phyloP scores from a whole-genome alignment of 2,329 filamentous ascomycete species.

The Fusarium protoensiforme region DNA sequence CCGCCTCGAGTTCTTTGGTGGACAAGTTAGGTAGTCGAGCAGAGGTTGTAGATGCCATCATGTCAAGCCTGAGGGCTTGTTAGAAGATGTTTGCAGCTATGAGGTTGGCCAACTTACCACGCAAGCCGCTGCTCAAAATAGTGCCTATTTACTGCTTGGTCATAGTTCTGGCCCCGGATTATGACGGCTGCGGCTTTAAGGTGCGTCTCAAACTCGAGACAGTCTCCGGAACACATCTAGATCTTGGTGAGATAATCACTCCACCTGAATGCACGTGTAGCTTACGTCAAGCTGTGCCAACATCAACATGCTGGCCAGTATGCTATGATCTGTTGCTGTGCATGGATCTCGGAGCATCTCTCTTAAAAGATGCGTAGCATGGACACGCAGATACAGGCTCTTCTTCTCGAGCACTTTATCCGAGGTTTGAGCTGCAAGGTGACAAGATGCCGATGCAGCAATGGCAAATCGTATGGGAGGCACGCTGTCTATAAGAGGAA shows the following conservation, averaged over 20 bases:
- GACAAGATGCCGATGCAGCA: constrained; percentile 14
- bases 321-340: not conserved
- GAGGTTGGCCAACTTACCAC: not conserved
- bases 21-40: not conserved
- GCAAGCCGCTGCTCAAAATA: constrained; percentile 18
- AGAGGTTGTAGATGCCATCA: constrained; percentile 16
- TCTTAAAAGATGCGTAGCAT: not conserved
- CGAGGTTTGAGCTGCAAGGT: constrained; percentile 10
- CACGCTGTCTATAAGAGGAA: constrained; percentile 2
- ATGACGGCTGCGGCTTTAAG: constrained; percentile 2
- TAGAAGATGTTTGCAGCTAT: fast-evolving
- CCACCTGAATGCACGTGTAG: fast-evolving
- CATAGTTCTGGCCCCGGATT: not conserved
- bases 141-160: not conserved
- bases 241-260: not conserved
- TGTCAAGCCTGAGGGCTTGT: constrained; percentile 2
- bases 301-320: constrained; percentile 17
- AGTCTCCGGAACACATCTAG: constrained; percentile 23
- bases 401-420: not conserved
- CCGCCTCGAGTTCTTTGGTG: not conserved
- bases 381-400: constrained; percentile 9
- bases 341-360: not conserved
- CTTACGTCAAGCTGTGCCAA: constrained; percentile 19
- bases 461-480: constrained; percentile 16
- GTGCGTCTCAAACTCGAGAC: constrained; percentile 11